phyloP scores from a whole-genome alignment of 2,329 filamentous ascomycete species.

The Purpureocillium lavendulum region DNA sequence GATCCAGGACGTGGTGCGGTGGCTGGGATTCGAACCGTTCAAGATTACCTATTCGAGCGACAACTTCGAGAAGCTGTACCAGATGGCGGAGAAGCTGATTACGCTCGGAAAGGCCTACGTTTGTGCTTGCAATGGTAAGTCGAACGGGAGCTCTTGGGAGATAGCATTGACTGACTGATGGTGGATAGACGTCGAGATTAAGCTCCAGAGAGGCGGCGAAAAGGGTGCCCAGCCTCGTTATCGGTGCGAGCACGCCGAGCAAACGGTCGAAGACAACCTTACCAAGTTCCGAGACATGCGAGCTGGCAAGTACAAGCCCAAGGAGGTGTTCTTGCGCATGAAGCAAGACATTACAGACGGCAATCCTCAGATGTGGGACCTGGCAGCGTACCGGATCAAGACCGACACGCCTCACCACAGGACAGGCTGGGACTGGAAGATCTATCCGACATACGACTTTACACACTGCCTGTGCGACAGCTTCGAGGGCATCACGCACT shows the following conservation, averaged over 20 bases:
- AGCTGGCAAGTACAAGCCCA: slow-evolving; percentile 81
- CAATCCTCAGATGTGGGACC: slow-evolving; percentile 95
- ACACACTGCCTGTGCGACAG: slow-evolving; percentile 87
- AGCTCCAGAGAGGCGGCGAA: slow-evolving; percentile 76
- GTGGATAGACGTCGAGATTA: slow-evolving; percentile 62
- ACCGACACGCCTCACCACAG: slow-evolving; percentile 64
- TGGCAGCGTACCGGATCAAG: slow-evolving; percentile 81
- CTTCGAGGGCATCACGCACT: slow-evolving; percentile 87
- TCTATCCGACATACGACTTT: slow-evolving; percentile 94
- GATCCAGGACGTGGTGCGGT: slow-evolving; percentile 81
- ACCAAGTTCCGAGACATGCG: slow-evolving; percentile 82
- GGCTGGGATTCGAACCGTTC: slow-evolving; percentile 54
- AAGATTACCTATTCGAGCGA: slow-evolving; percentile 76
- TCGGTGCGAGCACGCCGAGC: slow-evolving; percentile 71
- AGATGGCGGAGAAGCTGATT: slow-evolving; percentile 76
- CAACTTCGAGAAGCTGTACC: slow-evolving; percentile 76
- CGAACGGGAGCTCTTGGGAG: too few relatives aligned
- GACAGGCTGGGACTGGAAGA: slow-evolving; percentile 78
- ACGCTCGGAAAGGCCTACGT: slow-evolving; percentile 63
- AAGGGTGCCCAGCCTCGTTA: slow-evolving; percentile 61
- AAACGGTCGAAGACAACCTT: slow-evolving; percentile 67
- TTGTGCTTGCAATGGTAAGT: slow-evolving; percentile 72
- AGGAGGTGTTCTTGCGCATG: slow-evolving; percentile 83
- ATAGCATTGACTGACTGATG: not conserved
- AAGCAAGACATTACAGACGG: slow-evolving; percentile 78